These are phyloP conservation scores for Fusarium citri DNA, from an alignment of 2,329 filamentous ascomycete species.

Conservation along the genomic window DNA sequence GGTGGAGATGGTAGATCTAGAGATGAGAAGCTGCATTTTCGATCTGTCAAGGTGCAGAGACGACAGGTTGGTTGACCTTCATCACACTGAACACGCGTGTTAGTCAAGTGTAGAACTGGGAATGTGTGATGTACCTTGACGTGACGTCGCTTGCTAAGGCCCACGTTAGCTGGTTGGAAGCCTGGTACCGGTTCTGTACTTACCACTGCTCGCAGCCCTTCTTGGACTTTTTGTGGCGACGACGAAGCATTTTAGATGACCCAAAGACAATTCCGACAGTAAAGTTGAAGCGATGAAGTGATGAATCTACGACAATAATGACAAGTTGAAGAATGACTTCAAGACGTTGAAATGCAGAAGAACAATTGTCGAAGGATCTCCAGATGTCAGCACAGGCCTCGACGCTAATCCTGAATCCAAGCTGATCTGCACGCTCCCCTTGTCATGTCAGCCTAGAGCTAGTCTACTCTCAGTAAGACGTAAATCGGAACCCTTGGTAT, in stretches of 20 bases:
- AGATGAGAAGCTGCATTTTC: conserved; percentile 19
- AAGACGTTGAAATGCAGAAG: background rate
- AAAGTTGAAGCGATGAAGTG: too few species aligned
- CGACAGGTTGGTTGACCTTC: conserved; percentile 31
- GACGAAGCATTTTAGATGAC: too few species aligned
- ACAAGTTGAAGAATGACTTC: background rate
- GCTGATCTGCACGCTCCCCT: background rate
- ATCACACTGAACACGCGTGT: conserved; percentile 35
- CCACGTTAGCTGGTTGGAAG: background rate
- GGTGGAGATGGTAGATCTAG: background rate
- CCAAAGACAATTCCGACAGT: too few species aligned
- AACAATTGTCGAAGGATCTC: background rate
- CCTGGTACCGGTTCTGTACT: background rate
- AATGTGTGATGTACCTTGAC: conserved; percentile 11
- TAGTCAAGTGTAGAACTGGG: background rate
- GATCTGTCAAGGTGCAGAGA: conserved; percentile 14
- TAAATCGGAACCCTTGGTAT: accelerated
- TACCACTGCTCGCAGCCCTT: conserved; percentile 34
- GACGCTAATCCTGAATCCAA: background rate
- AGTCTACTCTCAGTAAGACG: accelerated
- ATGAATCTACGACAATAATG: too few species aligned
- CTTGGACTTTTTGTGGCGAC: conserved; percentile 36
- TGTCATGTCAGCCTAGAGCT: background rate
- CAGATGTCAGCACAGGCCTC: background rate
- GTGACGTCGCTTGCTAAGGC: conserved; percentile 25